Evolutionary conservation across 2,329 filamentous ascomycete genomes (phyloP).

Genomic region (Domatiomyces catenatus): DNA sequence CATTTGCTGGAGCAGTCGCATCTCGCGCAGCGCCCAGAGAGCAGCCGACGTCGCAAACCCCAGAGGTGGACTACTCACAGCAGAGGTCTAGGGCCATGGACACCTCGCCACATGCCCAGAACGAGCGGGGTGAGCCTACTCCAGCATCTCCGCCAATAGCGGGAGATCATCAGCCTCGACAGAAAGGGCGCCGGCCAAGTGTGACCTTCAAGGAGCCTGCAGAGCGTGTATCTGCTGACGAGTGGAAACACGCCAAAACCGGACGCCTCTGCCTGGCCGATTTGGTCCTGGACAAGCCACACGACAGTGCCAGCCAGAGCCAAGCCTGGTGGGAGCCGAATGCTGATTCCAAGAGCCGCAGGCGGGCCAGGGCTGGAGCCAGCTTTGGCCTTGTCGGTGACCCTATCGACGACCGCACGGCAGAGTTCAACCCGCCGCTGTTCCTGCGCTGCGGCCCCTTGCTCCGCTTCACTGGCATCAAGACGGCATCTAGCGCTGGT

Average conservation of each 20-base stretch:
- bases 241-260: constrained; percentile 55
- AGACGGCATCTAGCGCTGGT: constrained; percentile 27
- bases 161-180: constrained; percentile 9
- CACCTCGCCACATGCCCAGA: background rate
- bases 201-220: constrained; percentile 34
- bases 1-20: constrained; percentile 2
- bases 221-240: constrained; percentile 33
- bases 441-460: constrained; percentile 84
- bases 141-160: constrained; percentile 8
- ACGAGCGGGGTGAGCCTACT: background rate
- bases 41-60: constrained; percentile 9
- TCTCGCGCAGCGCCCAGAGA: constrained; percentile 7
- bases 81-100: background rate
- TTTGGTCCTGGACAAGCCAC: constrained; percentile 41
- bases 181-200: constrained; percentile 21
- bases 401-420: constrained; percentile 12
- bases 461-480: constrained; percentile 81
- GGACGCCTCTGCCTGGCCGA: constrained; percentile 44
- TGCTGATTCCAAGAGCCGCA: constrained; percentile 29
- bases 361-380: constrained; percentile 30
- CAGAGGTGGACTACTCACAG: background rate
- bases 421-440: constrained; percentile 59
- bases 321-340: constrained; percentile 65
- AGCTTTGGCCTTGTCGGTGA: background rate
- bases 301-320: constrained; percentile 32